Evolutionary conservation across 2,329 filamentous ascomycete species (phyloP), one percentile per base, ranked within the genome.

Genomic region (Pseudonectria buxi): DNA sequence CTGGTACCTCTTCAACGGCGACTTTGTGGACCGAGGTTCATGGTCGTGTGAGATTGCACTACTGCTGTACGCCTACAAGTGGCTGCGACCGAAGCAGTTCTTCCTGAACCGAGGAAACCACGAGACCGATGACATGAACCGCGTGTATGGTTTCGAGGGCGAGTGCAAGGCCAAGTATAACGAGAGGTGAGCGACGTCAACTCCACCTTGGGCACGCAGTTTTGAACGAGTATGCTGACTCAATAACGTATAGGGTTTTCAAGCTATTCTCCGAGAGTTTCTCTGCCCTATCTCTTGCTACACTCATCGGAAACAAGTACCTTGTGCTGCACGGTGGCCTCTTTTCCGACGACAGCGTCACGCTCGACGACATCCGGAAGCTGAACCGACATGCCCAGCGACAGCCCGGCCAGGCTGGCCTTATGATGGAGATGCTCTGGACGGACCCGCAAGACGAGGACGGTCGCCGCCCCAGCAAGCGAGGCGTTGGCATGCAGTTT

Each of bases 341-440:
- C 30, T 95, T 96, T 73, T 96, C 90, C 2, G 85, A 96, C 56
- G 92, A 98, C 64, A 92, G 86, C 49, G 74, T 90, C 45, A 89
- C 86, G 1, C 68, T 98, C 34, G 86, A 96, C 49, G 90, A 98
- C 57, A 94, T 98, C 49, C 79, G 92, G 48, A 94, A 94, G 65
- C 71, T 96, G 39, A 82, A 96, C 64, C 75, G 90, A 47, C 89
- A 95, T 65, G 80, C 77, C 59, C 92, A 96, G 64, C 76, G 86
- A 43, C 90, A 96, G 55, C 90, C 92, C 3, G 92, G 92, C 24
- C 92, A 98, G 61, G 69, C 84, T 32, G 92, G 92, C 11, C 68
- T 98, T 52, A 98, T 98, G 92, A 98, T 98, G 92, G 92, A 98
- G 65, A 98, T 98, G 92, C 76, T 98, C 30, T 98, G 92, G 92